Evolutionary conservation across 2,329 filamentous ascomycete genomes (phyloP).

Genomic region (Acephala macrosclerotiorum): DNA sequence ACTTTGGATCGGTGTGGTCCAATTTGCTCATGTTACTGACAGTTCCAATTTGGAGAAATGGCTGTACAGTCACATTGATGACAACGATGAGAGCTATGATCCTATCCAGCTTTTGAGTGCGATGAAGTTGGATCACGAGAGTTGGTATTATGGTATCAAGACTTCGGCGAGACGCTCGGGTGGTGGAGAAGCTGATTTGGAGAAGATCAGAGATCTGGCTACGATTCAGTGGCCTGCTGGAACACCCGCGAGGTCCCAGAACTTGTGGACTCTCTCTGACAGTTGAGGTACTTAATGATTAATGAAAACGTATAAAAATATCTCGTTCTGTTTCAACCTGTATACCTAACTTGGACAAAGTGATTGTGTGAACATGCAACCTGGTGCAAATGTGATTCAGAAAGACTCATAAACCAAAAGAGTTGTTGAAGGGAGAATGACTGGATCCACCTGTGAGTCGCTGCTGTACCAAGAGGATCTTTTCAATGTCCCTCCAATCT

Average conservation of each 20-base stretch:
- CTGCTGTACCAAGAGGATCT: neutral
- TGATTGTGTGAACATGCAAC: too few species aligned
- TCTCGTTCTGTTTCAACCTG: too few species aligned
- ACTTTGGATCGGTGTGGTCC: conserved; percentile 15
- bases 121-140: conserved; percentile 6
- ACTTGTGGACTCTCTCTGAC: too few species aligned
- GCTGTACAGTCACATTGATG: neutral
- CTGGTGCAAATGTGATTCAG: too few species aligned
- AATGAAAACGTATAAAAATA: too few species aligned
- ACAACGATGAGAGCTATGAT: neutral
- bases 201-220: neutral
- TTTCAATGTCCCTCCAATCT: neutral
- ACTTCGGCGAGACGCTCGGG: neutral
- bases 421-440: too few species aligned
- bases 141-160: conserved; percentile 1
- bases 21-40: conserved; percentile 10
- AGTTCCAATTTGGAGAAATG: neutral
- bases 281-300: too few species aligned
- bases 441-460: neutral
- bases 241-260: too few species aligned
- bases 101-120: neutral
- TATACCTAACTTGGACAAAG: too few species aligned
- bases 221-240: too few species aligned
- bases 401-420: too few species aligned
- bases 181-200: neutral